Conservation (phyloP, 176 grass and related monocot species). For the Zizania latifolia region DNA sequence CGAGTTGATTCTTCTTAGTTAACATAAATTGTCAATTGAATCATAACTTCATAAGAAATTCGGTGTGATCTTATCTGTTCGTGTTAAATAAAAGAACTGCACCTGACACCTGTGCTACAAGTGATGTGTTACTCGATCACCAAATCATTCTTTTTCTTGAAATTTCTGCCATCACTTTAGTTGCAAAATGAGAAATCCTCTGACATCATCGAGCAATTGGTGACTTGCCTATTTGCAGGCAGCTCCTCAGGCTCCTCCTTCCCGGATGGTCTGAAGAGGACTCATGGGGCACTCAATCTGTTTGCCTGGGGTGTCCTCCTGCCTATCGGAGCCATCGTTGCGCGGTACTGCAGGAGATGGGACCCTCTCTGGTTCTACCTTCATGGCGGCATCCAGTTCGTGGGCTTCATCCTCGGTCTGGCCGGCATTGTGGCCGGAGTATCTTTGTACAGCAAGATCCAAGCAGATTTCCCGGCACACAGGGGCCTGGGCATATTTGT, state of each 20-base stretch:
- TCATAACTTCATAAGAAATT: background rate
- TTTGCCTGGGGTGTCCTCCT: slow-evolving; percentile 89
- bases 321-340: slow-evolving; percentile 75
- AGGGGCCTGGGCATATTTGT: slow-evolving; percentile 92
- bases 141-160: background rate
- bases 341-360: slow-evolving; percentile 76
- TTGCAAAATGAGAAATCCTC: background rate
- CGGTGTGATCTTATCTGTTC: background rate
- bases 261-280: slow-evolving; percentile 63
- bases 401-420: slow-evolving; percentile 78
- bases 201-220: slow-evolving; percentile 2
- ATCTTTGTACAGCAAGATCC: slow-evolving; percentile 68
- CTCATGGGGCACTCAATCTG: slow-evolving; percentile 80
- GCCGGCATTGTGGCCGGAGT: slow-evolving; percentile 77
- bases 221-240: slow-evolving; percentile 36
- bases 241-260: slow-evolving; percentile 47
- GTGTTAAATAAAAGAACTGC: background rate
- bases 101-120: background rate
- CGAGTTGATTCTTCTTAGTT: background rate
- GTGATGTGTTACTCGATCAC: background rate
- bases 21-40: background rate
- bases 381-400: slow-evolving; percentile 69
- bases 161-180: background rate
- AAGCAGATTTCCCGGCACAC: slow-evolving; percentile 69
- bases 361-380: slow-evolving; percentile 94